A percentile compares a stretch with the other conserved stretches of the same genome.
Conservation (phyloP, 805 yeast genomes). For the Tetrapisispora nanseiensis region DNA sequence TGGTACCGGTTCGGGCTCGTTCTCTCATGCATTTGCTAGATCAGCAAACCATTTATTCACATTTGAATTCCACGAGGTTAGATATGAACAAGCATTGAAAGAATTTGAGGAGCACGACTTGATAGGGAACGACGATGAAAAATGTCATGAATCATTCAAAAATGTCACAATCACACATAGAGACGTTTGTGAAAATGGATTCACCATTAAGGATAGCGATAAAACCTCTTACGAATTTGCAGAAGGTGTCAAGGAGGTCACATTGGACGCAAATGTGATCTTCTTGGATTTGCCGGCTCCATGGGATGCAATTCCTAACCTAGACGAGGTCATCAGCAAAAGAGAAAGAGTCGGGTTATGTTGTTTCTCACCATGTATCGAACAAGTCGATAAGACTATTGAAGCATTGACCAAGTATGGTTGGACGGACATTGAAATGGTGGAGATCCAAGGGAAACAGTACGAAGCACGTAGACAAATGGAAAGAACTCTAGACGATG, state of each 20-base stretch:
- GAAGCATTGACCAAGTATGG: constrained; percentile 63
- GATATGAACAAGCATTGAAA: constrained; percentile 65
- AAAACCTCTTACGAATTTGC: constrained; percentile 17
- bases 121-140: constrained; percentile 3
- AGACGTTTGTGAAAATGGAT: constrained; percentile 87
- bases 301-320: constrained; percentile 85
- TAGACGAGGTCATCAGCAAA: constrained; percentile 46
- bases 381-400: constrained; percentile 85
- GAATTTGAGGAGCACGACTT: constrained; percentile 75
- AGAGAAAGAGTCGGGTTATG: constrained; percentile 59
- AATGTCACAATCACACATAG: constrained; percentile 72
- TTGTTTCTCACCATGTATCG: constrained; percentile 96
- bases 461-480: constrained; percentile 88
- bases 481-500: constrained; percentile 74
- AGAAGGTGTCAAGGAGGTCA: constrained; percentile 20
- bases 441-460: constrained; percentile 72
- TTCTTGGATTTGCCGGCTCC: constrained; percentile 94
- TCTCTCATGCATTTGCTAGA: constrained; percentile 86
- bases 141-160: constrained; percentile 12
- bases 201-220: constrained; percentile 36
- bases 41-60: constrained; percentile 73
- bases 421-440: constrained; percentile 85
- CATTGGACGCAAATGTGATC: constrained; percentile 57
- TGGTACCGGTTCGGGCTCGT: constrained; percentile 96
- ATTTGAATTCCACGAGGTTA: constrained; percentile 82